phyloP scores from a whole-genome alignment of 768 basidiomycete species.

The Termitomyces sp. region DNA sequence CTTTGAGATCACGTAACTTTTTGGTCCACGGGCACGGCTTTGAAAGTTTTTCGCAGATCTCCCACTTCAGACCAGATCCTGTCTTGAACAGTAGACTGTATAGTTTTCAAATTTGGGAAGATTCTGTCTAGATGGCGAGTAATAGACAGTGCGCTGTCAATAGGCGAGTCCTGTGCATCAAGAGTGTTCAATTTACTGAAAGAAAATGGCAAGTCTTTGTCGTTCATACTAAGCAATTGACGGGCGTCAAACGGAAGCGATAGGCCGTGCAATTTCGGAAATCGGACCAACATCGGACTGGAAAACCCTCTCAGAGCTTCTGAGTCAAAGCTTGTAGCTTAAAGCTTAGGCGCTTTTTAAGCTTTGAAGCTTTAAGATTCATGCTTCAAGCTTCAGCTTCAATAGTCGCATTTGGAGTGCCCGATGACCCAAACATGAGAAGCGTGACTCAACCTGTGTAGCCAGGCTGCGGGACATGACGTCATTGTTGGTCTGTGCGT shows the following conservation, averaged over 20 bases:
- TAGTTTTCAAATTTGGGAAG: not conserved
- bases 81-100: not conserved
- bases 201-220: not conserved
- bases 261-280: conserved; percentile 3
- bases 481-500: too few relatives aligned
- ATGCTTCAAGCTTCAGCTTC: not conserved
- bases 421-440: not conserved
- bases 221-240: not conserved
- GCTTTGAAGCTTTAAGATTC: too few relatives aligned
- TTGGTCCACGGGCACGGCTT: not conserved
- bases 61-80: not conserved
- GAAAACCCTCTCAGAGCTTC: not conserved
- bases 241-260: conserved; percentile 4
- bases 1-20: too few relatives aligned
- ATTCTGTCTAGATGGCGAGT: conserved; percentile 7
- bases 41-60: not conserved
- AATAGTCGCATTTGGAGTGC: conserved; percentile 2
- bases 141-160: not conserved
- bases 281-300: not conserved
- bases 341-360: too few relatives aligned
- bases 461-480: not conserved
- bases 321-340: too few relatives aligned
- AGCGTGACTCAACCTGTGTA: not conserved
- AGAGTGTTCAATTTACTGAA: conserved; percentile 3
- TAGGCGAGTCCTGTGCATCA: conserved; percentile 3